Evolutionary conservation across 176 grass and related monocot genomes (phyloP), one percentile per base, ranked within the genome.

Genomic region (Guadua angustifolia): DNA sequence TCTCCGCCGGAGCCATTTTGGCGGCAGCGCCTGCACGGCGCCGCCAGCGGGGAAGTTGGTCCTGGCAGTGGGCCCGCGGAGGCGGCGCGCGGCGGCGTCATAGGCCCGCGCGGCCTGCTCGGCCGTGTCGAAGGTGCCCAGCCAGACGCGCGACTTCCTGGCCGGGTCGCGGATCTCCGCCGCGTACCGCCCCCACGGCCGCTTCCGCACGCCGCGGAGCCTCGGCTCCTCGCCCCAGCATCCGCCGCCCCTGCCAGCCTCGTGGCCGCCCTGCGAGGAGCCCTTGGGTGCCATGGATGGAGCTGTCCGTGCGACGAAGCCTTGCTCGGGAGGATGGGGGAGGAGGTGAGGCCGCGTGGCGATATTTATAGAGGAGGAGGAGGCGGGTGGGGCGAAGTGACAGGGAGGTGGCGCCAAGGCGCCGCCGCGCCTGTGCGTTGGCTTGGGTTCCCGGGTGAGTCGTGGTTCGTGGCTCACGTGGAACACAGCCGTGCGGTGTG

Each of bases 111-210:
- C 42, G 42, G 42, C 42, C 42, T 43, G 42, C 42, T 43, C 42
- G 42, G 42, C 42, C 8, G 42, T 43, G 42, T 43, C 42, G 42
- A 43, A 43, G 42, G 42, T 43, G 7, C 42, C 42, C 7, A 43
- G 42, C 94, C 94, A 95, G 32, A 92, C 88, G 21, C 93, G 90
- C 8, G 82, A 78, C 83, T 92, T 92, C 88, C 81, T 88, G 1
- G 43, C 82, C 1, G 93, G 93, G 74, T 95, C 90, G 43, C 90
- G 87, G 78, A 94, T 94, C 82, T 94, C 93, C 25, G 93, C 93
- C 55, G 93, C 90, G 44, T 90, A 94, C 51, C 87, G 44, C 3
- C 93, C 93, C 93, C 93, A 94, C 21, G 93, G 93, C 18, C 93
- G 80, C 88, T 90, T 95, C 72, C 93, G 69, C 32, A 95, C 93